Conservation (phyloP, 352 stramenopile genomes). For the Phytopythium delawarense region DNA sequence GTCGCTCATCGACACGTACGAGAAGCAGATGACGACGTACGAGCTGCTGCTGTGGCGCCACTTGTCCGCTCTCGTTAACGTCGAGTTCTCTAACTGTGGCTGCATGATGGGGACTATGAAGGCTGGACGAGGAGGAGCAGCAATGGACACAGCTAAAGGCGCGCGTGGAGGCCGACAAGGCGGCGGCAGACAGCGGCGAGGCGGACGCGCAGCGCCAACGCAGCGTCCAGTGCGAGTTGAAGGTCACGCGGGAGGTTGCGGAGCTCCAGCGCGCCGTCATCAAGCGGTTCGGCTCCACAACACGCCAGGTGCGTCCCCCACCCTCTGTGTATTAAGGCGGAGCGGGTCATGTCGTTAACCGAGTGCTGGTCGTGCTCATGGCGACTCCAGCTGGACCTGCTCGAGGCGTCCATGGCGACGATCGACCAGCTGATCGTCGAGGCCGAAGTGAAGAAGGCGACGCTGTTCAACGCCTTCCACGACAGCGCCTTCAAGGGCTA, state of each 20-base stretch:
- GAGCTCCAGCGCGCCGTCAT: conserved; percentile 43
- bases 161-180: conserved; percentile 22
- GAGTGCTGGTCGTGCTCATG: not conserved
- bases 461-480: conserved; percentile 71
- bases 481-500: conserved; percentile 78
- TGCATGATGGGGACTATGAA: conserved; percentile 9
- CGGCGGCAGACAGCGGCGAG: conserved; percentile 1
- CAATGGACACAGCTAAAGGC: conserved; percentile 48
- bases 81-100: not conserved
- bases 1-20: conserved; percentile 40
- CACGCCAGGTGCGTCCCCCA: conserved; percentile 27
- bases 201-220: not conserved
- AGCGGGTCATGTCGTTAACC: too few relatives aligned
- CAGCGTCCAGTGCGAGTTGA: conserved; percentile 29
- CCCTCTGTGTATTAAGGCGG: too few relatives aligned
- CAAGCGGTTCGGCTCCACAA: conserved; percentile 36
- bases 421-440: conserved; percentile 63
- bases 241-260: conserved; percentile 40
- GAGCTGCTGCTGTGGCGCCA: not conserved
- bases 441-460: conserved; percentile 62
- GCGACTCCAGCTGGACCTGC: conserved; percentile 32
- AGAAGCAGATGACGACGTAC: conserved; percentile 39
- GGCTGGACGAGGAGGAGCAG: conserved; percentile 44
- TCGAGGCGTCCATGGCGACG: conserved; percentile 61
- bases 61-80: not conserved